These are phyloP conservation scores for Boletus subcaerulescens DNA, from an alignment of 768 basidiomycete genomes.

Conservation along the genomic window DNA sequence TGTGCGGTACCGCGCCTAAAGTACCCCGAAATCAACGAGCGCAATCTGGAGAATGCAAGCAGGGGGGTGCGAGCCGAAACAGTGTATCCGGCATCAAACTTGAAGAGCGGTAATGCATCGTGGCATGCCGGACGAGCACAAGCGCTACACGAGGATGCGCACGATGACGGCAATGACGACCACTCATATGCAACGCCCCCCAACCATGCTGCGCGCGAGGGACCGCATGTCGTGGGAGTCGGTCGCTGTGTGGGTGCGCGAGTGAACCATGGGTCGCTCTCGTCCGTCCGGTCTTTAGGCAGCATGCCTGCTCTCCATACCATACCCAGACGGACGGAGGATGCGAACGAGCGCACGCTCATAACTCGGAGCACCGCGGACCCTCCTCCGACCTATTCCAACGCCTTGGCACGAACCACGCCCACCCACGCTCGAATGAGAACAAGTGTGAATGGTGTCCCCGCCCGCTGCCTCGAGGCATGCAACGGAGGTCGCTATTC, in stretches of 20 bases:
- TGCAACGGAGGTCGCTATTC: not conserved
- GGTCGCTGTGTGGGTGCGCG: not conserved
- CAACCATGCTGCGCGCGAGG: not conserved
- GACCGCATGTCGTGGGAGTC: slow-evolving; percentile 3
- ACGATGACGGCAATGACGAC: too few relatives aligned
- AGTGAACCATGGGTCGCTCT: too few relatives aligned
- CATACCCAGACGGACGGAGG: too few relatives aligned
- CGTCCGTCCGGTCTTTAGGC: too few relatives aligned
- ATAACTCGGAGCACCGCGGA: slow-evolving; percentile 12
- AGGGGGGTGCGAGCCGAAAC: not conserved
- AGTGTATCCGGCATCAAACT: not conserved
- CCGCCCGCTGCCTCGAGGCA: slow-evolving; percentile 12
- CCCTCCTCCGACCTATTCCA: not conserved
- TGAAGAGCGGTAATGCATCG: not conserved
- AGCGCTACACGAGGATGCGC: not conserved
- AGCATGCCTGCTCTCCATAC: too few relatives aligned
- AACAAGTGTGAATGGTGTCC: not conserved
- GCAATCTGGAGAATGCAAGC: too few relatives aligned
- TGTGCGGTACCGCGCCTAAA: slow-evolving; percentile 18
- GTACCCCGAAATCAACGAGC: not conserved
- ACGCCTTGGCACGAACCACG: not conserved
- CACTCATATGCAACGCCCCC: not conserved
- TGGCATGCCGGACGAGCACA: not conserved
- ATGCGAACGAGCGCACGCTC: not conserved
- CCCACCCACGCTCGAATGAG: not conserved